These are phyloP conservation scores for Pulveroboletus sp. DNA, from an alignment of 768 basidiomycete genomes.

Conservation along the genomic window DNA sequence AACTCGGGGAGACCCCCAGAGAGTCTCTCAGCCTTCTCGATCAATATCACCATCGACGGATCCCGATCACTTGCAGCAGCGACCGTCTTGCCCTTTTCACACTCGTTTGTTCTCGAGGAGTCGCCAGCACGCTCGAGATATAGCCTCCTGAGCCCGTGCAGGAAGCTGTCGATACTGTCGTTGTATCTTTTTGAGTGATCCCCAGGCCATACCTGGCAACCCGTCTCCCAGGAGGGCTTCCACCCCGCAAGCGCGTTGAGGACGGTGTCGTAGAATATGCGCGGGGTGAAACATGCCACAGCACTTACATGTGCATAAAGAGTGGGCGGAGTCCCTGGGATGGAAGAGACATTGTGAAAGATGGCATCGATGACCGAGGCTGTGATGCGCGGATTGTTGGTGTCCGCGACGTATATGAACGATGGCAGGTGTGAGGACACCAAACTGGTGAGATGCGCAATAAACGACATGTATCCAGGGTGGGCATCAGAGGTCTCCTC, in stretches of 20 bases:
- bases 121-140: conserved; percentile 19
- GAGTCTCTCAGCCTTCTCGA: conserved; percentile 67
- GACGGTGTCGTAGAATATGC: conserved; percentile 61
- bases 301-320: conserved; percentile 48
- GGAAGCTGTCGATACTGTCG: conserved; percentile 61
- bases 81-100: conserved; percentile 30
- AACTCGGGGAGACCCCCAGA: conserved; percentile 59
- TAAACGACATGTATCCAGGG: conserved; percentile 24
- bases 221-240: conserved; percentile 54
- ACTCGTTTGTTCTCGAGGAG: conserved; percentile 23
- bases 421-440: conserved; percentile 45
- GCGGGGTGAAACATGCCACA: conserved; percentile 54
- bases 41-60: conserved; percentile 48
- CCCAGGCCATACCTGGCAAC: conserved; percentile 54
- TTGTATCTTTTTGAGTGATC: conserved; percentile 47
- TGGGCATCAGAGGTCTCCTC: conserved; percentile 9
- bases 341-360: conserved; percentile 11
- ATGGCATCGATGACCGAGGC: conserved; percentile 30
- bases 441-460: conserved; percentile 25
- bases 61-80: conserved; percentile 12
- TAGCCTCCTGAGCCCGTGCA: conserved; percentile 55
- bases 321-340: conserved; percentile 23
- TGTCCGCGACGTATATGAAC: conserved; percentile 66
- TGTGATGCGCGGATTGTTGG: conserved; percentile 44
- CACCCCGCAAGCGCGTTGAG: conserved; percentile 58